Percentiles rank a stretch among this genome's conserved stretches.
Conservation (phyloP, 2,329 filamentous ascomycete genomes). For the Pseudogymnoascus sp. region DNA sequence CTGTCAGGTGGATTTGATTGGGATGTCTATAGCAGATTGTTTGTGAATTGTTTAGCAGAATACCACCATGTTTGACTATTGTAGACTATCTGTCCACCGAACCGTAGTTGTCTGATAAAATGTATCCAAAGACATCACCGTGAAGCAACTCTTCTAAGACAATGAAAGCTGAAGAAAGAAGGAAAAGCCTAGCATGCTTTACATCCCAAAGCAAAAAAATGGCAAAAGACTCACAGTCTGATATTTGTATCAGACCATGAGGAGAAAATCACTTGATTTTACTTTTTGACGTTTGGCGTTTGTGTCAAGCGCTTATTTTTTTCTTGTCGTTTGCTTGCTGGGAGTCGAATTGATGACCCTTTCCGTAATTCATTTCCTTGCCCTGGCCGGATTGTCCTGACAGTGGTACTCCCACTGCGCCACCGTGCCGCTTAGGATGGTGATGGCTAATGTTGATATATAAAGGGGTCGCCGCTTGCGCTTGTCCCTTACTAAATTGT, state of each 20-base stretch:
- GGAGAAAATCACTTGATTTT: background rate
- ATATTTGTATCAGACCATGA: background rate
- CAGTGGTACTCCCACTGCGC: background rate
- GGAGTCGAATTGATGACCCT: background rate
- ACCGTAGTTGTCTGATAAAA: background rate
- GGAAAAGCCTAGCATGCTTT: too few relatives aligned
- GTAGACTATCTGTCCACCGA: background rate
- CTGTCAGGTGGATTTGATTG: background rate
- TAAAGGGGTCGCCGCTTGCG: background rate
- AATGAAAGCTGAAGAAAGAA: too few relatives aligned
- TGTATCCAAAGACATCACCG: background rate
- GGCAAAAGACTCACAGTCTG: slow-evolving; percentile 4
- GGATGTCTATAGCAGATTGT: background rate
- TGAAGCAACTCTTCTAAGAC: background rate
- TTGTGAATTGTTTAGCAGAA: background rate
- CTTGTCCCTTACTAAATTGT: background rate
- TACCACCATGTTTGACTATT: slow-evolving; percentile 7
- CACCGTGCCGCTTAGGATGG: background rate
- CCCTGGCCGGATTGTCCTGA: background rate
- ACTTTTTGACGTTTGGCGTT: background rate
- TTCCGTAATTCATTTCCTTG: background rate
- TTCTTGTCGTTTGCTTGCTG: background rate
- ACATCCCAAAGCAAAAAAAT: background rate
- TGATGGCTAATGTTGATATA: background rate
- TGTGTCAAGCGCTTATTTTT: background rate